Evolutionary conservation across 169 alveolate genomes (phyloP).

Genomic region (Plasmodium ovale): DNA sequence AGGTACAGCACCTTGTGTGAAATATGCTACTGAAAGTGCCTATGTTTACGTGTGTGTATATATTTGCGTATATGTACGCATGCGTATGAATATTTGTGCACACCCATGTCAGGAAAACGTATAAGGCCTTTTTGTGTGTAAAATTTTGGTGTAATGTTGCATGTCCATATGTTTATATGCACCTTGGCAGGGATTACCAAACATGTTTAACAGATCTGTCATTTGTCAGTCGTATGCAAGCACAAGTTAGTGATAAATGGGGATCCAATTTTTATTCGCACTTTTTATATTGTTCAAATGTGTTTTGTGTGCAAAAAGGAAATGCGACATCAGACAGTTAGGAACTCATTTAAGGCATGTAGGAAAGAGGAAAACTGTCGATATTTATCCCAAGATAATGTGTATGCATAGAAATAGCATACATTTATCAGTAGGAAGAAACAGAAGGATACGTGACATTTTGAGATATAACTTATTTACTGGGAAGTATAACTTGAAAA

Average conservation of each 20-base stretch:
- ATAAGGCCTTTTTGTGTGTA: too few relatives aligned
- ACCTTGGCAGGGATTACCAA: too few relatives aligned
- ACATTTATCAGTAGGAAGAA: neutral
- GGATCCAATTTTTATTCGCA: slow-evolving; percentile 1
- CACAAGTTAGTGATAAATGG: slow-evolving; percentile 30
- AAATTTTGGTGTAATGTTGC: too few relatives aligned
- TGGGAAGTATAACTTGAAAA: neutral
- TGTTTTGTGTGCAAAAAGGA: slow-evolving; percentile 22
- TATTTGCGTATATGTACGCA: neutral
- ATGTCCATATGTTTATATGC: too few relatives aligned
- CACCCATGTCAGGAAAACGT: neutral
- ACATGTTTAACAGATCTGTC: too few relatives aligned
- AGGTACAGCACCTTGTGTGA: neutral
- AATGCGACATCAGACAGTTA: neutral
- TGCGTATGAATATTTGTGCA: neutral
- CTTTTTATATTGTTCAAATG: slow-evolving; percentile 23
- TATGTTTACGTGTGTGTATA: too few relatives aligned
- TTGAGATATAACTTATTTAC: slow-evolving; percentile 13
- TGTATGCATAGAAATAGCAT: neutral
- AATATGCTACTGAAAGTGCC: too few relatives aligned
- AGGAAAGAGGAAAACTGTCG: neutral
- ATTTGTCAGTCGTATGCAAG: too few relatives aligned
- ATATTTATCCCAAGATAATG: neutral
- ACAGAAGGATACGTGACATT: neutral
- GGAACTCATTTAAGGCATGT: slow-evolving; percentile 26